Conservation (phyloP, 306 rosid species). For the Sphenostylis stenocarpa region DNA sequence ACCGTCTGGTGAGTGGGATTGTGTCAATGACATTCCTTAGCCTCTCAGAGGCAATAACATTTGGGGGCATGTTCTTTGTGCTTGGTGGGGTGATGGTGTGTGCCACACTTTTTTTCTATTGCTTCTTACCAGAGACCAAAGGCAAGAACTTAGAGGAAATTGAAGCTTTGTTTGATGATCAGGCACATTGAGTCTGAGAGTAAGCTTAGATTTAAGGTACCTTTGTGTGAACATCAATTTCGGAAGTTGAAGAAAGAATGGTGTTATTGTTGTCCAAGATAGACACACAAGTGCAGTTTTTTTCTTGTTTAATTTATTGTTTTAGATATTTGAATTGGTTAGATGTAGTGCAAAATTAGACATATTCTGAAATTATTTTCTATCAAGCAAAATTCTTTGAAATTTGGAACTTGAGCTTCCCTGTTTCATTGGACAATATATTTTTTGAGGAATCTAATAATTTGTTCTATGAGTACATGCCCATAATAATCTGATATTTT, state of each 20-base stretch:
- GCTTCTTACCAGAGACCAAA: conserved; percentile 69
- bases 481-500: background rate
- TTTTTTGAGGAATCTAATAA: background rate
- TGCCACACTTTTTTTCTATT: conserved; percentile 64
- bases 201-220: background rate
- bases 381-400: background rate
- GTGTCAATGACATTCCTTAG: conserved; percentile 72
- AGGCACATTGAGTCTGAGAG: background rate
- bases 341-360: background rate
- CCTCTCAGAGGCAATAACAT: conserved; percentile 54
- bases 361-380: background rate
- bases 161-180: conserved; percentile 59
- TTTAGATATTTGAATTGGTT: too few species aligned
- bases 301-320: background rate
- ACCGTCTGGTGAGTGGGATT: conserved; percentile 72
- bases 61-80: conserved; percentile 70
- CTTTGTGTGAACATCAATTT: background rate
- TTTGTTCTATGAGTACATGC: background rate
- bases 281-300: background rate
- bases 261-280: background rate
- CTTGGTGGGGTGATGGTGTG: conserved; percentile 57
- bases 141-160: conserved; percentile 83
- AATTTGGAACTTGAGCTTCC: background rate
- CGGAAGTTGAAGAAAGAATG: background rate
- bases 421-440: background rate